These are phyloP conservation scores for Thalia dealbata DNA, from an alignment of 176 grass and related monocot genomes.

Conservation along the genomic window DNA sequence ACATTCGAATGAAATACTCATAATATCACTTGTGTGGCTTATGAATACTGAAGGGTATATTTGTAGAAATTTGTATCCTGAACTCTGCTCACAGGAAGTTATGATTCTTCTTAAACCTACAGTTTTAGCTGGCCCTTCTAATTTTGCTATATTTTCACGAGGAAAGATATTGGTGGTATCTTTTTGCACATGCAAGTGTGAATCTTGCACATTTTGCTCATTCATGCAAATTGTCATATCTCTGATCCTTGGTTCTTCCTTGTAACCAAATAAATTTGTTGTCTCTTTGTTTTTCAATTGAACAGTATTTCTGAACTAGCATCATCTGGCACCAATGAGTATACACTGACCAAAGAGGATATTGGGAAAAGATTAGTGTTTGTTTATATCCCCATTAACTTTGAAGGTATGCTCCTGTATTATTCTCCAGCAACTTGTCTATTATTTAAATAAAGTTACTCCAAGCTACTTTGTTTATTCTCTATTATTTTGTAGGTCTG, in stretches of 20 bases:
- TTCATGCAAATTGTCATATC: not conserved
- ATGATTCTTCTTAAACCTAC: not conserved
- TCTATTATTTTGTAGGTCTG: slow-evolving; percentile 38
- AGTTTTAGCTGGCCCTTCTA: not conserved
- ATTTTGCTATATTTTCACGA: not conserved
- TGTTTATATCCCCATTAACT: slow-evolving; percentile 68
- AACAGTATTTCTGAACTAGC: slow-evolving; percentile 58
- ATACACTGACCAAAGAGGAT: slow-evolving; percentile 60
- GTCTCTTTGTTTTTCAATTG: slow-evolving; percentile 17
- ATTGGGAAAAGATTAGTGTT: slow-evolving; percentile 57
- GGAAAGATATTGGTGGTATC: not conserved
- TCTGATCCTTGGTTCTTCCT: not conserved
- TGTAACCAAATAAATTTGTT: not conserved
- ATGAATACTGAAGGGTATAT: not conserved
- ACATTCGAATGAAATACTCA: not conserved
- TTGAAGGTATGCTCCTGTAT: slow-evolving; percentile 56
- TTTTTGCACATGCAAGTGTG: not conserved
- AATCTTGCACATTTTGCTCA: not conserved
- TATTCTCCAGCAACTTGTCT: not conserved
- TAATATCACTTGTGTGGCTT: not conserved
- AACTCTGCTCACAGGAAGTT: not conserved
- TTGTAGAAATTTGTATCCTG: not conserved
- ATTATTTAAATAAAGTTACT: not conserved
- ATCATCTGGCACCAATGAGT: slow-evolving; percentile 57
- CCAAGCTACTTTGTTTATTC: slow-evolving; percentile 17